phyloP scores from a whole-genome alignment of 164 flowering plant species.

The Tinospora cordifolia region DNA sequence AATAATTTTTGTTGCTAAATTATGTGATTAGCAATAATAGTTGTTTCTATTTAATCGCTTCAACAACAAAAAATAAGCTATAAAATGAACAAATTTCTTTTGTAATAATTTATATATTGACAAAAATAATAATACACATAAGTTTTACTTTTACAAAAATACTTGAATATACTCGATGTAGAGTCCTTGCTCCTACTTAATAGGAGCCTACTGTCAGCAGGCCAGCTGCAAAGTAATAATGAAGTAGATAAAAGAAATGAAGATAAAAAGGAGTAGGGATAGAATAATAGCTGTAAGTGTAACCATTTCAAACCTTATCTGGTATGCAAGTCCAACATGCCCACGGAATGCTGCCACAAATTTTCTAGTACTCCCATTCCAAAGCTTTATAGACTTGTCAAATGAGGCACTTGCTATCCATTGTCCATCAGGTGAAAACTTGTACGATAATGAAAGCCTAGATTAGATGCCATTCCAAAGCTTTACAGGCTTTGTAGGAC shows the following conservation, averaged over 20 bases:
- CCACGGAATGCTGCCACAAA: conserved; percentile 91
- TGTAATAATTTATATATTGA: too few species aligned
- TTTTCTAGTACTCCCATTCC: conserved; percentile 88
- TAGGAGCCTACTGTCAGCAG: conserved; percentile 97
- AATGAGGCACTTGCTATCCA: conserved; percentile 99
- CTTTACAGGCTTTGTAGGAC: too few species aligned
- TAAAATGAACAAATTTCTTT: too few species aligned
- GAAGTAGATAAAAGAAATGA: conserved; percentile 5
- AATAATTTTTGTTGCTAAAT: too few species aligned
- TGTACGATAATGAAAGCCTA: too few species aligned
- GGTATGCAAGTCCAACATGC: conserved; percentile 98
- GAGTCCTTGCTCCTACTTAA: conserved; percentile 98
- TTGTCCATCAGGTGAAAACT: conserved; percentile 98
- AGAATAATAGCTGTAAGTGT: neutral
- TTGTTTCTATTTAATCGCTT: too few species aligned
- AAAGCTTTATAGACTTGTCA: conserved; percentile 88
- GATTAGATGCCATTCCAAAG: too few species aligned
- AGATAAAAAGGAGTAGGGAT: neutral
- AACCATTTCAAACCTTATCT: conserved; percentile 66
- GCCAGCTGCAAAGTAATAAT: conserved; percentile 63
- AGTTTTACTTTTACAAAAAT: too few species aligned
- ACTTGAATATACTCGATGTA: too few species aligned
- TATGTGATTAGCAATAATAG: too few species aligned
- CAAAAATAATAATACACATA: too few species aligned
- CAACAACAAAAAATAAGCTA: too few species aligned